Base-by-base conservation (phyloP, 768 basidiomycete species). In the Hygrophoropsis aurantiaca region DNA sequence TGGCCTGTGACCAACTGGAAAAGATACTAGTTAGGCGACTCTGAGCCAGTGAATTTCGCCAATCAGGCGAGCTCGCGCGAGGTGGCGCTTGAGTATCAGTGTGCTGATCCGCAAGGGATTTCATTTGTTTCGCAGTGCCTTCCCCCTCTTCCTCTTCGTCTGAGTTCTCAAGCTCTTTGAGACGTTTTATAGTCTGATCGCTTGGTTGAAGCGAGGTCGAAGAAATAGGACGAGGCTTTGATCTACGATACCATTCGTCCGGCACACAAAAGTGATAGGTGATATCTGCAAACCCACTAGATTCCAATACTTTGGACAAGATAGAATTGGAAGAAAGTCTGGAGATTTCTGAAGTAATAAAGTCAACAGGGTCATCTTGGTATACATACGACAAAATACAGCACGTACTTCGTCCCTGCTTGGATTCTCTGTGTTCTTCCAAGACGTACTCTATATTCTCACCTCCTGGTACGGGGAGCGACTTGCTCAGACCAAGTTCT, bases 191-290 rank as follows among this genome's bases (percentile, higher is more conserved):
- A 0, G 79, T 80, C 20, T 72, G 66, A 24, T 82, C 74, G 2
- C 81, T 82, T 3, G 80, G 77, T 26, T 74, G 74, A 8, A 69
- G 43, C 0, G 79, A 77, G 19, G 71, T 60, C 11, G 67, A 65
- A 2, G 81, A 79, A 2, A 74, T 57, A 32, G 66, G 70, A 0
- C 80, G 79, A 6, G 82, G 76, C 51, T 78, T 85, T 16, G 82
- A 80, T 15, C 86, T 78, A 47, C 82, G 80, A 64, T 81, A 91
- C 90, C 85, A 91, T 58, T 85, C 84, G 44, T 86, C 86, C 2
- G 86, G 86, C 7, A 92, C 80, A 51, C 83, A 86, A 46, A 90
- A 77, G 21, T 76, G 74, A 58, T 86, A 80, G n/a, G n/a, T n/a
- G n/a, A n/a, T n/a, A n/a, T n/a, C n/a, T 7, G 54, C 59, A 8